phyloP scores from a whole-genome alignment of 495 filamentous ascomycete species.

The Ramalina intermedia region DNA sequence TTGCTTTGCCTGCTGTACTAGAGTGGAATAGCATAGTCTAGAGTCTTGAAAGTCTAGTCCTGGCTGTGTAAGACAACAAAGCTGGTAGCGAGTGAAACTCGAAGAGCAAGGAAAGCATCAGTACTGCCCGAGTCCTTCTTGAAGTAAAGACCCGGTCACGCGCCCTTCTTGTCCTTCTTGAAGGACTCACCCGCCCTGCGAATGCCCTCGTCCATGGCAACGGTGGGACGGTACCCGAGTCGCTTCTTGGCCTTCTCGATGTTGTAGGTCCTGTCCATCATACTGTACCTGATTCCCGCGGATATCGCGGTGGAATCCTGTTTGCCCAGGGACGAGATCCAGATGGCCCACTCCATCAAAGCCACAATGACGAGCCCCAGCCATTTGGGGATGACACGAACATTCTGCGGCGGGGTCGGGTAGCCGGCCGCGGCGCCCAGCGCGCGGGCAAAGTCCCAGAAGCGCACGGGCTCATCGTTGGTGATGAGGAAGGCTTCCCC shows the following conservation, averaged over 20 bases:
- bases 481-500: conserved; percentile 5
- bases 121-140: too few species aligned
- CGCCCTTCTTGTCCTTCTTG: conserved; percentile 21
- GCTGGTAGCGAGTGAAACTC: too few species aligned
- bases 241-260: conserved; percentile 55
- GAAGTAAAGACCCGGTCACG: neutral
- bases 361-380: neutral
- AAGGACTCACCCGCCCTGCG: conserved; percentile 41
- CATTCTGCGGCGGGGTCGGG: neutral
- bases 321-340: neutral
- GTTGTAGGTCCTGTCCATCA: conserved; percentile 15
- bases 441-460: conserved; percentile 4
- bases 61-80: too few species aligned
- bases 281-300: conserved; percentile 1
- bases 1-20: too few species aligned
- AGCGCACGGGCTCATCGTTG: neutral
- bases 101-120: too few species aligned
- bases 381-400: neutral
- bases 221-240: conserved; percentile 50
- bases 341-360: neutral
- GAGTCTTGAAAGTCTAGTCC: too few species aligned
- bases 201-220: conserved; percentile 49
- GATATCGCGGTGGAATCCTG: neutral
- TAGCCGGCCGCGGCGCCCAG: neutral
- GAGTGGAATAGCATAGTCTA: too few species aligned